Evolutionary conservation across 2,329 filamentous ascomycete genomes (phyloP), one percentile per base, ranked within the genome.

Genomic region (Aspergillus sp.): DNA sequence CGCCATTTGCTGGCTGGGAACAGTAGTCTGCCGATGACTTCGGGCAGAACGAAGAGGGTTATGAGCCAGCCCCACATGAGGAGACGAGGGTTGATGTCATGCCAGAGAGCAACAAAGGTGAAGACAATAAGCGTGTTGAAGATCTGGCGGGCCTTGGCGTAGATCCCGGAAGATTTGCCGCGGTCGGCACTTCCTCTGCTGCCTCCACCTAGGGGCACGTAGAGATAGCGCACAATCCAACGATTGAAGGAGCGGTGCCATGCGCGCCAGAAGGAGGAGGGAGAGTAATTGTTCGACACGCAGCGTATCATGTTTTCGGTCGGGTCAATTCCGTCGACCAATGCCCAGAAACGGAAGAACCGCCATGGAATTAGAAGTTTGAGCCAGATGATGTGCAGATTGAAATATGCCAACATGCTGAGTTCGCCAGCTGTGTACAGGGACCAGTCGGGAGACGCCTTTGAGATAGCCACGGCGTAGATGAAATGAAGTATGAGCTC

Each of bases 291-390:
- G 80, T 99, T 88, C 71, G 88, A 93, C 78, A 97, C 92, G 77
- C 96, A 99, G 67, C 95, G 90, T 57, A 97, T 86, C 92, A 99
- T 97, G 79, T 99, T 99, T 79, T 99, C 95, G 0, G 95, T 94
- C 0, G 95, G 92, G 72, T 99, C 95, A 67, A 99, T 87, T 62
- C 91, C 91, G 74, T 99, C 95, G 15, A 93, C 73, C 3, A 99
- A 84, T 0, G 91, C 84, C 95, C 95, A 99, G n/a, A 99, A 86
- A 4, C 96, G 90, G 85, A 98, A 98, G 75, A 98, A 89, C n/a
- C 95, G 90, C 93, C 94, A 99, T 0, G 95, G 95, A 7, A 99
- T 86, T 4, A 99, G 87, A 1, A 99, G 87, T 75, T 99, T 99
- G 50, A 99, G 84, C 96, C 96, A 99, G 75, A 99, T 96, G 73